phyloP scores from a whole-genome alignment of 257 asterid species.

The Echium plantagineum region DNA sequence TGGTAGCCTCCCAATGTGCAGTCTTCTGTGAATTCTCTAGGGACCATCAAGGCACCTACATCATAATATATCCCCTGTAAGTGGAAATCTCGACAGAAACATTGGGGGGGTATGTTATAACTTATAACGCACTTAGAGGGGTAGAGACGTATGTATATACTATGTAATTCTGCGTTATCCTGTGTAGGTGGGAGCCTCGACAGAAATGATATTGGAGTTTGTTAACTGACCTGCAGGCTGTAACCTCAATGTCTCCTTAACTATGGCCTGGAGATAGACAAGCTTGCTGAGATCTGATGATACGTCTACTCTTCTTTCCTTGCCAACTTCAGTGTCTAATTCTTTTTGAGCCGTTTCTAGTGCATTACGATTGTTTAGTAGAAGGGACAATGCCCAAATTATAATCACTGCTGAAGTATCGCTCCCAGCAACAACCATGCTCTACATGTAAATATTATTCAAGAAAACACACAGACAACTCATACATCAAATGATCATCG shows the following conservation, averaged over 20 bases:
- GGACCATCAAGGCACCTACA: constrained; percentile 11
- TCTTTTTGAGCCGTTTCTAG: constrained; percentile 29
- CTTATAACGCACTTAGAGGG: too few species aligned
- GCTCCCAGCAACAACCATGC: constrained; percentile 16
- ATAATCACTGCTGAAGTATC: constrained; percentile 24
- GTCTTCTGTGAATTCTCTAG: constrained; percentile 19
- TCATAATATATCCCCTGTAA: too few species aligned
- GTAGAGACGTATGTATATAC: too few species aligned
- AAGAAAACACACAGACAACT: too few species aligned
- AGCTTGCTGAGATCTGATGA: constrained; percentile 30
- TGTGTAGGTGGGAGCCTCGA: too few species aligned
- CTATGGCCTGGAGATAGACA: constrained; percentile 34
- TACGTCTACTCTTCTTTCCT: constrained; percentile 13
- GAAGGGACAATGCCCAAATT: constrained; percentile 28
- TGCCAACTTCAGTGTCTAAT: constrained; percentile 32
- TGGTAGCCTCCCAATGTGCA: constrained; percentile 33
- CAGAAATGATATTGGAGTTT: too few species aligned
- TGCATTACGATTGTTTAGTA: constrained; percentile 22
- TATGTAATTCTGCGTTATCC: too few species aligned
- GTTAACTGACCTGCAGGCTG: constrained; percentile 20
- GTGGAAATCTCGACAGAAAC: too few species aligned
- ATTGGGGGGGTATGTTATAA: too few species aligned
- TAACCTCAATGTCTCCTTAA: constrained; percentile 5
- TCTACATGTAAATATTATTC: not conserved
- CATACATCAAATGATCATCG: too few species aligned